These are phyloP conservation scores for Sporothrix protearum DNA, from an alignment of 2,329 filamentous ascomycete species.

Conservation along the genomic window DNA sequence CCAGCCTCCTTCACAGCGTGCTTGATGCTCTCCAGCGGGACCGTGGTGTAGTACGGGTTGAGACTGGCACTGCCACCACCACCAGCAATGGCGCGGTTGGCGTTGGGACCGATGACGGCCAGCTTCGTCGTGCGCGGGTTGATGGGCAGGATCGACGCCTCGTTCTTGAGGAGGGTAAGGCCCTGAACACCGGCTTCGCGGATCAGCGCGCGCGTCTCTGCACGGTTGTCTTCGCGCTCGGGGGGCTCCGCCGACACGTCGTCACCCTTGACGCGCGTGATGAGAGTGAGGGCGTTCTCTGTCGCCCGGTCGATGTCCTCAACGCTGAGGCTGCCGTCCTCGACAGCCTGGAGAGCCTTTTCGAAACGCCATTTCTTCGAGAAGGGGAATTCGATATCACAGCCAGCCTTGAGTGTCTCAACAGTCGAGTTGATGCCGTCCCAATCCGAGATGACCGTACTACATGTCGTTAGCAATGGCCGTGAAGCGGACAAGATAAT, in stretches of 20 bases:
- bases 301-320: conserved; percentile 55
- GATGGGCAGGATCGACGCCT: conserved; percentile 56
- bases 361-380: conserved; percentile 55
- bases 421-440: conserved; percentile 54
- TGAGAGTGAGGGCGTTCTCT: conserved; percentile 57
- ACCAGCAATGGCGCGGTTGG: conserved; percentile 63
- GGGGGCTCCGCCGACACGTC: conserved; percentile 55
- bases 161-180: conserved; percentile 62
- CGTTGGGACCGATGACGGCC: conserved; percentile 65
- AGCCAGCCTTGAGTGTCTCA: conserved; percentile 54
- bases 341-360: conserved; percentile 53
- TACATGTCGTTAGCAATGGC: conserved; percentile 30
- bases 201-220: conserved; percentile 58
- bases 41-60: conserved; percentile 65
- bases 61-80: conserved; percentile 65
- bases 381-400: conserved; percentile 57
- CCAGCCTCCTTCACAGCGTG: conserved; percentile 42
- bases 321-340: conserved; percentile 46
- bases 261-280: conserved; percentile 59
- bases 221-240: conserved; percentile 54
- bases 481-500: background rate
- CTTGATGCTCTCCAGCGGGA: conserved; percentile 61
- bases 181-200: conserved; percentile 60
- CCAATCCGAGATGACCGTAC: conserved; percentile 58
- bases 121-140: conserved; percentile 53